Conservation (phyloP, 108 stramenopile species). For the Cyclotella cryptica region DNA sequence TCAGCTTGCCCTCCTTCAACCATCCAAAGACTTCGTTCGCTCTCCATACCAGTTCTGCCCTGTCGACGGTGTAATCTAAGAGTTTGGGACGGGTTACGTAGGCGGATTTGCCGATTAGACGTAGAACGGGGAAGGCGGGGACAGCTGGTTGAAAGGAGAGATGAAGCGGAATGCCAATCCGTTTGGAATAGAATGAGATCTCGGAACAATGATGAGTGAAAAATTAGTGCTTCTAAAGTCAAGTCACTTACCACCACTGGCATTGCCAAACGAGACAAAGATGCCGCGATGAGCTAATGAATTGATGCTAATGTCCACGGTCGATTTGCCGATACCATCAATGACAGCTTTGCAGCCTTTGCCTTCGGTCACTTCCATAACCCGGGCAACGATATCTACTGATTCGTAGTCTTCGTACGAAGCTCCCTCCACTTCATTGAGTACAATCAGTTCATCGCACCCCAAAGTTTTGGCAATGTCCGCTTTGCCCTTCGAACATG, state of each 20-base stretch:
- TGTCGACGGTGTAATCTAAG: constrained; percentile 68
- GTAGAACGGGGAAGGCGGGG: constrained; percentile 81
- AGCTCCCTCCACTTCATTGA: constrained; percentile 75
- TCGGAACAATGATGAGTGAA: too few relatives aligned
- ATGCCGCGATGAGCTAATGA: constrained; percentile 77
- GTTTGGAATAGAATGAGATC: too few relatives aligned
- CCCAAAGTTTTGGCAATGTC: constrained; percentile 41
- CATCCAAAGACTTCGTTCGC: constrained; percentile 78
- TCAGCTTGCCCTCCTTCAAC: constrained; percentile 78
- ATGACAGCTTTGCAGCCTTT: constrained; percentile 80
- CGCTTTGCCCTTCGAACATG: constrained; percentile 69
- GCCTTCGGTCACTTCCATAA: constrained; percentile 82
- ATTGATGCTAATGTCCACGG: constrained; percentile 77
- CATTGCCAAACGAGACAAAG: constrained; percentile 88
- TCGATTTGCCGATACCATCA: constrained; percentile 86
- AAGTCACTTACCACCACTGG: constrained; percentile 52
- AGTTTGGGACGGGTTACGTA: constrained; percentile 87
- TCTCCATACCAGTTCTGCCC: constrained; percentile 73
- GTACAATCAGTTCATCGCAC: constrained; percentile 80
- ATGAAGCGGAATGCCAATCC: too few relatives aligned
- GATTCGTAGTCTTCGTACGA: constrained; percentile 80
- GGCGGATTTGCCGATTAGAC: constrained; percentile 71
- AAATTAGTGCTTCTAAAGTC: too few relatives aligned
- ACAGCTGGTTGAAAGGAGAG: constrained; percentile 43
- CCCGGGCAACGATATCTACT: constrained; percentile 68